A percentile compares a stretch with the other conserved stretches of the same genome.
phyloP scores from a whole-genome alignment of 331 rosid genomes.

The Pyrus hybrid region DNA sequence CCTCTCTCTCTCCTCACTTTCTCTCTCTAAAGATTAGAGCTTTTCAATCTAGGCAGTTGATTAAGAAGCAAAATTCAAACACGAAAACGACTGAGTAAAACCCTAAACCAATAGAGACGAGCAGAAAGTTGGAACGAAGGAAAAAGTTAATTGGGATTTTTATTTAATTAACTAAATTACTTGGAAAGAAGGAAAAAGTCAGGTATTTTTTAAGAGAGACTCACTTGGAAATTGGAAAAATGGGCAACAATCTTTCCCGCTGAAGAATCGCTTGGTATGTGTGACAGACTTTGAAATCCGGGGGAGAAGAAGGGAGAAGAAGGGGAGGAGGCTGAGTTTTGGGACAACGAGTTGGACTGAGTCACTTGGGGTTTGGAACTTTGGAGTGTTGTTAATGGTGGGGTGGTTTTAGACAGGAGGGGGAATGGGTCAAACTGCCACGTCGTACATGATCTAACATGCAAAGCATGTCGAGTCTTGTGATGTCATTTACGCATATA shows the following conservation, averaged over 20 bases:
- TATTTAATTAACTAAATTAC: neutral
- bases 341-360: constrained; percentile 26
- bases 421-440: constrained; percentile 57
- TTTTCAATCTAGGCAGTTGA: constrained; percentile 25
- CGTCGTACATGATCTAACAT: constrained; percentile 19
- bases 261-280: constrained; percentile 8
- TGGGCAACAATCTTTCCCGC: neutral
- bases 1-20: constrained; percentile 14
- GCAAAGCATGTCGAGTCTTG: constrained; percentile 33
- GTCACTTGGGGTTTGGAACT: neutral
- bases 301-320: neutral
- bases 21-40: constrained; percentile 11
- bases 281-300: constrained; percentile 11
- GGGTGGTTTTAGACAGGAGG: neutral
- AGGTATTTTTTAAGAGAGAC: constrained; percentile 20
- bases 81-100: constrained; percentile 37
- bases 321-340: neutral
- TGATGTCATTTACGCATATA: constrained; percentile 28
- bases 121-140: neutral
- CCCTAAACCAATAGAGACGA: constrained; percentile 14
- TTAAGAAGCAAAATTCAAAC: constrained; percentile 41
- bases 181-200: neutral
- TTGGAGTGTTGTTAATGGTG: neutral
- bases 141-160: neutral
- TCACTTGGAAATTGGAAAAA: constrained; percentile 12